Conservation (phyloP, 2,329 filamentous ascomycete genomes). For the Exophiala bonariae region DNA sequence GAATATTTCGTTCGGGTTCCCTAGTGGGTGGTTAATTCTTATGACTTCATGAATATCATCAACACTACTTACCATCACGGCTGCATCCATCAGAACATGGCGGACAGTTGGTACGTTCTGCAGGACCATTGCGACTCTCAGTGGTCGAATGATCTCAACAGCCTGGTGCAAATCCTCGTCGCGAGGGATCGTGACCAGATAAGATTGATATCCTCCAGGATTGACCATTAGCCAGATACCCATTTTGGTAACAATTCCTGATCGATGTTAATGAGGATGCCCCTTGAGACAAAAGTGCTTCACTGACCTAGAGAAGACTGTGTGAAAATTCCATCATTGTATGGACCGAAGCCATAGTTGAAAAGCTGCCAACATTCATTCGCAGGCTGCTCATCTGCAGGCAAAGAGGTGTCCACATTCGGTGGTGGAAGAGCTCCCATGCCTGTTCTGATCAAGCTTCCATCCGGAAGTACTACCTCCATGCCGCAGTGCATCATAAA, state of each 20-base stretch:
- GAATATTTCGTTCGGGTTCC: conserved; percentile 34
- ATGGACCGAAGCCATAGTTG: conserved; percentile 42
- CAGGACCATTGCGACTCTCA: conserved; percentile 41
- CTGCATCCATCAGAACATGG: conserved; percentile 47
- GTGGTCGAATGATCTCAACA: conserved; percentile 39
- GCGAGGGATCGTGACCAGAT: conserved; percentile 46
- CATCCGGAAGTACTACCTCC: conserved; percentile 46
- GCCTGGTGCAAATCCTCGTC: conserved; percentile 51
- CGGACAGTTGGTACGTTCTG: conserved; percentile 51
- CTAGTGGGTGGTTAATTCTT: background rate
- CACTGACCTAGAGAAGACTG: conserved; percentile 49
- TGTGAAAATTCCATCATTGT: conserved; percentile 48
- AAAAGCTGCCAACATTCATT: conserved; percentile 47
- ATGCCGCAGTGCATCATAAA: conserved; percentile 47
- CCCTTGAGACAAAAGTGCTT: too few species aligned
- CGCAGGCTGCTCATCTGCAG: conserved; percentile 9
- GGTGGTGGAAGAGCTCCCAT: conserved; percentile 37
- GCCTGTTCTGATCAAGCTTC: conserved; percentile 40
- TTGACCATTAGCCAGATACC: conserved; percentile 57
- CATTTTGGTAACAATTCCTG: conserved; percentile 53
- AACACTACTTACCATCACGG: conserved; percentile 37
- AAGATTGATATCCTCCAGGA: conserved; percentile 49
- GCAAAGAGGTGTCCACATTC: conserved; percentile 4
- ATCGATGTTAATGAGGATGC: background rate
- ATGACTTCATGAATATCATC: background rate